Evolutionary conservation across 208 protist species (phyloP), one percentile per base, ranked within the genome.

Genomic region (Giardia duodenalis): DNA sequence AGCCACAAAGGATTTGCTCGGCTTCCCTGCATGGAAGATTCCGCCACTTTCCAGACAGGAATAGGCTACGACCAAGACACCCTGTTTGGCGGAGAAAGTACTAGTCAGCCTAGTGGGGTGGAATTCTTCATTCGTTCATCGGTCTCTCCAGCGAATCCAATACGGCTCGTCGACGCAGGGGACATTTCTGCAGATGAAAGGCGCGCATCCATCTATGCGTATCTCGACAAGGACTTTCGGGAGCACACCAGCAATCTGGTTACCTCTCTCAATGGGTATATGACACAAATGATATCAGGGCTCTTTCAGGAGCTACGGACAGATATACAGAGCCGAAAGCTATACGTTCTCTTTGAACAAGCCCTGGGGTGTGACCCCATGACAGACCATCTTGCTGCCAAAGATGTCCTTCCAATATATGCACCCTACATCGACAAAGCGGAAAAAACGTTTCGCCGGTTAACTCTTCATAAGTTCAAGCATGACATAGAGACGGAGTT

Each of bases 341-440:
- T 91, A 45, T 91, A 47, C 44, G 88, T 91, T n/a, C 45, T 91
- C 2, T 91, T 91, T n/a, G 88, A 91, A 47, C 0, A 46, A 0
- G 43, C 2, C 1, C n/a, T 91, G 1, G 2, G 44, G 0, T 91
- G 88, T 47, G 88, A 91, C n/a, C 43, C 44, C 1, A 91, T 47
- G 2, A 91, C 88, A 1, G 88, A 91, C 44, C 88, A 91, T n/a
- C 2, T 91, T 2, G 4, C 2, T 45, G 44, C 88, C 2, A 91
- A 91, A 47, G 47, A 91, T 47, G 88, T 91, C 44, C n/a, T 91
- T 1, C 88, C 88, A 2, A 0, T 91, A 0, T 91, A 48, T 48
- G 44, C 0, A 1, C 2, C n/a, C 2, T 47, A 43, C 44, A 91
- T 91, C 44, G 86, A 89, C 42, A 19, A 10, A 89, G 4, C 86